Conservation (phyloP, 1,284 basidiomycete species). For the Trametes pubescens region DNA sequence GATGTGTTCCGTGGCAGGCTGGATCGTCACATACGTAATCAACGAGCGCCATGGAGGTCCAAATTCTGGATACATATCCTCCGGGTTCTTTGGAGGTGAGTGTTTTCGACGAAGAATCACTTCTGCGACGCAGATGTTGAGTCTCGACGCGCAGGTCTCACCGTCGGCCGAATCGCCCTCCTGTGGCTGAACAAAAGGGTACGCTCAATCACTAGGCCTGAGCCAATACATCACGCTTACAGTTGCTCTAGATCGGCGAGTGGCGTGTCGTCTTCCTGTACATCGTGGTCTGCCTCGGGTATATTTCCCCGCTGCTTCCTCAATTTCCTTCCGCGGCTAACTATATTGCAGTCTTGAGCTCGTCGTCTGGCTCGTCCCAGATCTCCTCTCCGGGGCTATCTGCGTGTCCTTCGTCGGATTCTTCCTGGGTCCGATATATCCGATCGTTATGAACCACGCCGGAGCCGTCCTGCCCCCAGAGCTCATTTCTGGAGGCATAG, state of each 20-base stretch:
- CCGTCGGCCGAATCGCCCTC: slow-evolving; percentile 52
- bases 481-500: slow-evolving; percentile 61
- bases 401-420: slow-evolving; percentile 63
- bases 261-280: slow-evolving; percentile 50
- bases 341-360: slow-evolving; percentile 53
- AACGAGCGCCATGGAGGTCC: slow-evolving; percentile 52
- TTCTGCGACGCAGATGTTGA: not conserved
- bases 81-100: slow-evolving; percentile 58
- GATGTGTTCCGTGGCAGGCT: slow-evolving; percentile 42
- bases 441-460: slow-evolving; percentile 61
- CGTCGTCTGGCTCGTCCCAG: slow-evolving; percentile 65
- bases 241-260: slow-evolving; percentile 50
- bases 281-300: slow-evolving; percentile 45
- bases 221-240: too few species aligned
- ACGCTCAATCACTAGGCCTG: too few species aligned
- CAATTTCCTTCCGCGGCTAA: not conserved
- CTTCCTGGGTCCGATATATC: slow-evolving; percentile 63
- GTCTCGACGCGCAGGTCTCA: slow-evolving; percentile 43
- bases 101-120: not conserved
- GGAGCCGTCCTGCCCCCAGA: slow-evolving; percentile 56
- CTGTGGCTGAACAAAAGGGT: slow-evolving; percentile 59
- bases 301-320: slow-evolving; percentile 19
- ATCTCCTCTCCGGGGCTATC: slow-evolving; percentile 58
- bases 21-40: slow-evolving; percentile 60
- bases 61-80: slow-evolving; percentile 57